phyloP scores from a whole-genome alignment of 352 stramenopile species.

The Phytophthora cryptogea region DNA sequence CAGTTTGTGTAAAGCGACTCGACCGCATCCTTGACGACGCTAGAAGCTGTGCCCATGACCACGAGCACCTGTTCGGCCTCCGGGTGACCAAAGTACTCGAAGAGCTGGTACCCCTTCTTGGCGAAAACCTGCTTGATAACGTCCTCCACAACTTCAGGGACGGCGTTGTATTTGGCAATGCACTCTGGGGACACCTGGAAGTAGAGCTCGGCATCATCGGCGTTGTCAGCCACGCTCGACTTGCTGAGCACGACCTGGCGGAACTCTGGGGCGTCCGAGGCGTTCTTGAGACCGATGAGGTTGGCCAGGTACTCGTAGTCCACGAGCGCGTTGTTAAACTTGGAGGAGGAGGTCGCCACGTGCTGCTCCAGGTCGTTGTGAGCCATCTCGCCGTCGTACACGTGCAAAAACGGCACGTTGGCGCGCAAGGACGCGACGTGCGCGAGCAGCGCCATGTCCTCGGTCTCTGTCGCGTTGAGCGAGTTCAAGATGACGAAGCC shows the following conservation, averaged over 20 bases:
- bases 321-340: conserved; percentile 71
- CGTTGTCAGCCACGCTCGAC: conserved; percentile 49
- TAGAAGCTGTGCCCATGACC: conserved; percentile 90
- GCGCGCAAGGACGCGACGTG: conserved; percentile 91
- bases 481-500: conserved; percentile 91
- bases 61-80: conserved; percentile 89
- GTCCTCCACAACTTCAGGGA: conserved; percentile 69
- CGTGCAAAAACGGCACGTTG: conserved; percentile 92
- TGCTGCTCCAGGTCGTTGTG: conserved; percentile 80
- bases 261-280: conserved; percentile 55
- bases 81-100: conserved; percentile 91
- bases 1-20: conserved; percentile 86
- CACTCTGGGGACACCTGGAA: conserved; percentile 90
- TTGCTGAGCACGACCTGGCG: conserved; percentile 64
- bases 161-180: conserved; percentile 82
- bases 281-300: conserved; percentile 63
- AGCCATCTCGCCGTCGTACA: conserved; percentile 92
- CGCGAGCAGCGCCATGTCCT: conserved; percentile 91
- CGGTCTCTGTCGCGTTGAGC: conserved; percentile 84
- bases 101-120: conserved; percentile 88
- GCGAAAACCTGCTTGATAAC: conserved; percentile 81
- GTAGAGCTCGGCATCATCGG: conserved; percentile 88
- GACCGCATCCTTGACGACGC: conserved; percentile 88
- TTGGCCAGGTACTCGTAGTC: conserved; percentile 71
- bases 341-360: conserved; percentile 44